Conservation (phyloP, 2,329 filamentous ascomycete genomes). For the Alternaria burnsii region DNA sequence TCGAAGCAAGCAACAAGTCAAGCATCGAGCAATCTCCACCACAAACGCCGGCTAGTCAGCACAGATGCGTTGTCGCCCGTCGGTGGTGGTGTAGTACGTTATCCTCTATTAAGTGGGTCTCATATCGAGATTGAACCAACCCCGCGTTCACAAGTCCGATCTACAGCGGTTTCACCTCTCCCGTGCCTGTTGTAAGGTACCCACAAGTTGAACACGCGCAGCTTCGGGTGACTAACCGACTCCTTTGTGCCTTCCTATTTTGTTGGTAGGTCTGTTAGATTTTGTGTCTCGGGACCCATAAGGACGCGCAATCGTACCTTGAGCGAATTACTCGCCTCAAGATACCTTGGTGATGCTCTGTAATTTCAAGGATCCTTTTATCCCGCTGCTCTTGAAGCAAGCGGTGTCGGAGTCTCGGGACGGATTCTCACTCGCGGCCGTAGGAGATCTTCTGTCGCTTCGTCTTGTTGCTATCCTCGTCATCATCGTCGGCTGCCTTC, state of each 20-base stretch:
- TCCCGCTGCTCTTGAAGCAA: neutral
- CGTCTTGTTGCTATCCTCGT: conserved; percentile 57
- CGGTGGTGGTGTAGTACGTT: conserved; percentile 20
- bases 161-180: conserved; percentile 14
- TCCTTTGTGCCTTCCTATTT: conserved; percentile 30
- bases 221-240: conserved; percentile 12
- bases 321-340: conserved; percentile 15
- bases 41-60: conserved; percentile 17
- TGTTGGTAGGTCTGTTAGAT: conserved; percentile 20
- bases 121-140: conserved; percentile 30
- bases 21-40: conserved; percentile 30
- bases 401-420: conserved; percentile 5
- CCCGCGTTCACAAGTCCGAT: conserved; percentile 31
- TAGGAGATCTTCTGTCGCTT: conserved; percentile 63
- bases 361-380: conserved; percentile 10
- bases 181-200: conserved; percentile 9
- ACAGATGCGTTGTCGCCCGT: conserved; percentile 29
- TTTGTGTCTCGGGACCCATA: conserved; percentile 32
- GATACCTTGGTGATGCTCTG: conserved; percentile 12
- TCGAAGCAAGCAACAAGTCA: conserved; percentile 21
- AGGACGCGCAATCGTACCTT: conserved; percentile 34
- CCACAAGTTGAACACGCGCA: conserved; percentile 12
- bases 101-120: conserved; percentile 25
- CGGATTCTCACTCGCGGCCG: conserved; percentile 52
- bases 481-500: conserved; percentile 54